Base-by-base conservation (phyloP, 495 filamentous ascomycete genomes). In the Penicillium roqueforti region DNA sequence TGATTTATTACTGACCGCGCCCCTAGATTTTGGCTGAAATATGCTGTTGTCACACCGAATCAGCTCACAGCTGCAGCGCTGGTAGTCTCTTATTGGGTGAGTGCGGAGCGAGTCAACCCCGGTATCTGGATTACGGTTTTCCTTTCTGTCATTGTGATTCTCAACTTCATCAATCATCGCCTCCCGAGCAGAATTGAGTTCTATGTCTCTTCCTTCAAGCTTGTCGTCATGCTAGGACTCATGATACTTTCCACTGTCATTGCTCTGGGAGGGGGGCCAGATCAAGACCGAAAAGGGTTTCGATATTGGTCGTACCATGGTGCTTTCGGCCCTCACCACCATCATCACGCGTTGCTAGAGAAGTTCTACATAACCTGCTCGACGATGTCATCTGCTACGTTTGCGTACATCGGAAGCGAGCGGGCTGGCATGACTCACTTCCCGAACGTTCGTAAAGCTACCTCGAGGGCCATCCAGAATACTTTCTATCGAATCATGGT, bases 401-500 rank as follows among this genome's bases (percentile, higher is more conserved):
- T 92, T 54, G 87, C 89, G 22, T 92, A 89, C 58, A 75, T 91
- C 34, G 88, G 89, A 34, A 92, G 89, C 13, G 91, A 96, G 71
- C 76, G 91, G 23, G 83, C 93, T 47, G 90, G 83, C 47, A 76
- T 85, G 19, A 70, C 79, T 7, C 88, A 92, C 69, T 83, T 86
- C 20, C 76, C 76, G 10, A 87, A 89, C 66, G 87, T 91, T 0
- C 76, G 81, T 47, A 82, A 82, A 60, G 81, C 82, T 13, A 86
- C 92, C 32, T 87, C 88, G 37, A 76, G 78, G 52, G 89, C 91
- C 4, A 84, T 85, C 36, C 85, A 82, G 52, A 80, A 88, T 56
- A 87, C 85, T 45, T 92, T 95, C 63, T 91, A 86, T 69, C 86
- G 91, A 29, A 89, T 95, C 56, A 55, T 86, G 54, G 77, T 92